phyloP scores from a whole-genome alignment of 2,329 filamentous ascomycete genomes.

The Diaporthe sp. region DNA sequence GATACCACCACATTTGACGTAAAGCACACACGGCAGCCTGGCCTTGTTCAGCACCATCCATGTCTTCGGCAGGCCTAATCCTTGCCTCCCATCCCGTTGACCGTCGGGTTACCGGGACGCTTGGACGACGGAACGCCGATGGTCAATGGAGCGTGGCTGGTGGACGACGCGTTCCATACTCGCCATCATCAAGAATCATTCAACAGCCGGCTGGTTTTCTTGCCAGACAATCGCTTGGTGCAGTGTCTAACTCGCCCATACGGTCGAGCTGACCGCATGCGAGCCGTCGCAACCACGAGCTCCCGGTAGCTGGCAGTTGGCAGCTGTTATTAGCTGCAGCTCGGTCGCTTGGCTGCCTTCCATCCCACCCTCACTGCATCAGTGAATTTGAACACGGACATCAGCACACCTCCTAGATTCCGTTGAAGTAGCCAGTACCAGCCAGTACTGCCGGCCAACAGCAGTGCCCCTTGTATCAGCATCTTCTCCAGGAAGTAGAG shows the following conservation, averaged over 20 bases:
- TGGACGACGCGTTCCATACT: slow-evolving; percentile 1
- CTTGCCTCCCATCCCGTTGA: slow-evolving; percentile 31
- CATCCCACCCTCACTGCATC: slow-evolving; percentile 30
- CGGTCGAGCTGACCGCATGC: not conserved
- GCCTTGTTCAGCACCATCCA: slow-evolving; percentile 1
- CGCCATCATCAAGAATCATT: not conserved
- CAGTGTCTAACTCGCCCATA: not conserved
- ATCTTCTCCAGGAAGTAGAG: slow-evolving; percentile 5
- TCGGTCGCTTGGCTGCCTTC: slow-evolving; percentile 17
- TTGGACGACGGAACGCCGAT: slow-evolving; percentile 26
- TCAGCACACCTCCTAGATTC: slow-evolving; percentile 7
- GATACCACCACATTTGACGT: slow-evolving; percentile 10
- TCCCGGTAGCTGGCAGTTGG: slow-evolving; percentile 15
- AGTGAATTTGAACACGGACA: slow-evolving; percentile 29
- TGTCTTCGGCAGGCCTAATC: slow-evolving; percentile 22
- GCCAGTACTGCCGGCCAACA: not conserved
- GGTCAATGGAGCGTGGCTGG: not conserved
- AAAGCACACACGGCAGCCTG: slow-evolving; percentile 7
- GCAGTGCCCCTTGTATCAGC: not conserved
- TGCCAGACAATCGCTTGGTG: not conserved
- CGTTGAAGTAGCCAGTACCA: slow-evolving; percentile 20
- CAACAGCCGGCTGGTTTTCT: not conserved
- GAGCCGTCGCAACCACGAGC: not conserved
- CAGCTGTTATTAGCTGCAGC: slow-evolving; percentile 4
- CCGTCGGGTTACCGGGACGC: slow-evolving; percentile 27